These are phyloP conservation scores for Coffea canephora DNA, from an alignment of 257 asterid species.

Conservation along the genomic window DNA sequence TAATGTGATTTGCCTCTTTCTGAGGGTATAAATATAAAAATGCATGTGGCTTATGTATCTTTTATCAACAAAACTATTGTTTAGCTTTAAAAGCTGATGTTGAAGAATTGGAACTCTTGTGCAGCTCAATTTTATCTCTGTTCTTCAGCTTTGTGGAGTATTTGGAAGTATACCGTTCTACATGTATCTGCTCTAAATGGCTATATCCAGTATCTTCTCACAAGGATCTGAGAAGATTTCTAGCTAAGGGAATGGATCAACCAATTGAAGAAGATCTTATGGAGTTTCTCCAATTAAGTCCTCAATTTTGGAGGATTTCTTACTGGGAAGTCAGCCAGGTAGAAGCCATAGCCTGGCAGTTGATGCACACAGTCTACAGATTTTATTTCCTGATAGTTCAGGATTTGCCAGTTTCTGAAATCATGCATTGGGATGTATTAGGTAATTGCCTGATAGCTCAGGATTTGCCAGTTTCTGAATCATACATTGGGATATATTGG, in stretches of 20 bases:
- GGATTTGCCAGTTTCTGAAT: too few species aligned
- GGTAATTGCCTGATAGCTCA: neutral
- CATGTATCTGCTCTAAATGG: slow-evolving; percentile 76
- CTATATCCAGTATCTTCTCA: slow-evolving; percentile 43
- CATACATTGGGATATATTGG: too few species aligned
- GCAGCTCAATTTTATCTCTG: slow-evolving; percentile 75
- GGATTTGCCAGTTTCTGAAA: neutral
- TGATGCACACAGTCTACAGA: neutral
- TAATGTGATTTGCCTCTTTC: slow-evolving; percentile 48
- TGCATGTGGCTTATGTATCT: neutral
- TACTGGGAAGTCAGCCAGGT: slow-evolving; percentile 59
- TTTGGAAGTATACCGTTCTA: slow-evolving; percentile 63
- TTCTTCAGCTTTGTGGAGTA: slow-evolving; percentile 60
- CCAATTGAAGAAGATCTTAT: slow-evolving; percentile 56
- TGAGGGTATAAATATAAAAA: slow-evolving; percentile 44
- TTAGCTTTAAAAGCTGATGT: slow-evolving; percentile 15
- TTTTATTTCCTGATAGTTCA: neutral
- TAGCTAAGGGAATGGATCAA: slow-evolving; percentile 68
- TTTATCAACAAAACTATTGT: slow-evolving; percentile 13
- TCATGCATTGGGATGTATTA: neutral
- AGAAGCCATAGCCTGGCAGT: slow-evolving; percentile 10
- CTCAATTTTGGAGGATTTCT: slow-evolving; percentile 78
- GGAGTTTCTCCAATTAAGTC: slow-evolving; percentile 90
- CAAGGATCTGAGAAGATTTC: slow-evolving; percentile 67
- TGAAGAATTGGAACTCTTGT: slow-evolving; percentile 15